Conservation (phyloP, 768 basidiomycete species). For the Phlebiopsis gigantea region DNA sequence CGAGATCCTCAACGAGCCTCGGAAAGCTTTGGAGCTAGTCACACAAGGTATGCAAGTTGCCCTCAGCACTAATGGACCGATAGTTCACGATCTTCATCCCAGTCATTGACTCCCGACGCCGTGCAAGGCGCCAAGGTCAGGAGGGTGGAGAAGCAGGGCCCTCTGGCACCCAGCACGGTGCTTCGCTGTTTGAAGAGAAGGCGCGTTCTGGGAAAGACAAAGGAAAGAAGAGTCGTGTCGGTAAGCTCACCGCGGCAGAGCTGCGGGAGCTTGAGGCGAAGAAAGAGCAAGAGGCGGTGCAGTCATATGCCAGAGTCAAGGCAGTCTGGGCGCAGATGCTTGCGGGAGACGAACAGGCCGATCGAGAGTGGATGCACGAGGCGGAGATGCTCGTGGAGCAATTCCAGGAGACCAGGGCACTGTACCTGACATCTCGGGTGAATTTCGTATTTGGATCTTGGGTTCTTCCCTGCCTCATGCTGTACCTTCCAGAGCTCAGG, state of each 20-base stretch:
- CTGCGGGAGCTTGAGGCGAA: slow-evolving; percentile 57
- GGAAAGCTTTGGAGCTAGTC: slow-evolving; percentile 78
- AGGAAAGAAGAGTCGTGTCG: slow-evolving; percentile 20
- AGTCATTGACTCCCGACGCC: slow-evolving; percentile 35
- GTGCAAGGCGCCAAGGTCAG: slow-evolving; percentile 14
- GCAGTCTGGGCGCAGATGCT: slow-evolving; percentile 60
- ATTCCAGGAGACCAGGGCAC: slow-evolving; percentile 79
- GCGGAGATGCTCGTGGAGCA: slow-evolving; percentile 85
- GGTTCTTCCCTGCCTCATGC: background rate
- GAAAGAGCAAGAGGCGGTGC: slow-evolving; percentile 59
- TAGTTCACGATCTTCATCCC: background rate
- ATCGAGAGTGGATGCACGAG: slow-evolving; percentile 74
- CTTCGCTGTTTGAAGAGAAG: slow-evolving; percentile 64
- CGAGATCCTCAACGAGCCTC: slow-evolving; percentile 75
- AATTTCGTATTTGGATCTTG: slow-evolving; percentile 19
- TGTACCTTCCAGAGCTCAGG: slow-evolving; percentile 23
- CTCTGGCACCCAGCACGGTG: slow-evolving; percentile 24
- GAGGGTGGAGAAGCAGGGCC: slow-evolving; percentile 16
- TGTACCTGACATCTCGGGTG: slow-evolving; percentile 79
- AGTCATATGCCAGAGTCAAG: slow-evolving; percentile 53
- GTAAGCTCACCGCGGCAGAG: slow-evolving; percentile 50
- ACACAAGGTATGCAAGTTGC: slow-evolving; percentile 59
- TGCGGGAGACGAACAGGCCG: slow-evolving; percentile 42
- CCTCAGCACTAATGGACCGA: background rate
- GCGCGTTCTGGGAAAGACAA: slow-evolving; percentile 30